Conservation (phyloP, 176 grass and related monocot species). For the Poa pratensis region DNA sequence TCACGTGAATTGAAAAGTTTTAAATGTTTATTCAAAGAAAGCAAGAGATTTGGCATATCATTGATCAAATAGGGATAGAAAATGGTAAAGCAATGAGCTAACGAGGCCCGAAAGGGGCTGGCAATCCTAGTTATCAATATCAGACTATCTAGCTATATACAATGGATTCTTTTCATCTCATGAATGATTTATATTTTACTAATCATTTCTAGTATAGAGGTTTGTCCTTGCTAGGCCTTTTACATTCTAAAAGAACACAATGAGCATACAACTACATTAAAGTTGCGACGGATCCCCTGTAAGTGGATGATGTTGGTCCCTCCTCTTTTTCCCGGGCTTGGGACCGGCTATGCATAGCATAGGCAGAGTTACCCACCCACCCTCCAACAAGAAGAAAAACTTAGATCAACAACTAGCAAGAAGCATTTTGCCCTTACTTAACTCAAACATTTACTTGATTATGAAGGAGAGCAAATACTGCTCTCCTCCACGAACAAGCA, state of each 20-base stretch:
- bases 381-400: slow-evolving; percentile 7
- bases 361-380: slow-evolving; percentile 24
- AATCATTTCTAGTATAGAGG: neutral
- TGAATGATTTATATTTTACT: neutral
- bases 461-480: neutral
- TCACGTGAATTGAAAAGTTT: neutral
- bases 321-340: slow-evolving; percentile 9
- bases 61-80: neutral
- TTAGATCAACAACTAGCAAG: neutral
- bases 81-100: neutral
- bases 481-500: neutral
- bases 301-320: neutral
- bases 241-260: neutral
- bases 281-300: no score
- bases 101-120: neutral
- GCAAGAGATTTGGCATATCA: neutral
- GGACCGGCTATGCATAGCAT: neutral
- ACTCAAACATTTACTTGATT: neutral
- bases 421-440: neutral
- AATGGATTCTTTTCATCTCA: neutral
- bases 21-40: neutral
- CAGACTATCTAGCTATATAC: neutral
- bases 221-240: neutral
- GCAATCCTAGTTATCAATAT: neutral
- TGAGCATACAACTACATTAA: neutral